These are phyloP conservation scores for Neonothopanus nambi DNA, from an alignment of 1,284 basidiomycete genomes.

Conservation along the genomic window DNA sequence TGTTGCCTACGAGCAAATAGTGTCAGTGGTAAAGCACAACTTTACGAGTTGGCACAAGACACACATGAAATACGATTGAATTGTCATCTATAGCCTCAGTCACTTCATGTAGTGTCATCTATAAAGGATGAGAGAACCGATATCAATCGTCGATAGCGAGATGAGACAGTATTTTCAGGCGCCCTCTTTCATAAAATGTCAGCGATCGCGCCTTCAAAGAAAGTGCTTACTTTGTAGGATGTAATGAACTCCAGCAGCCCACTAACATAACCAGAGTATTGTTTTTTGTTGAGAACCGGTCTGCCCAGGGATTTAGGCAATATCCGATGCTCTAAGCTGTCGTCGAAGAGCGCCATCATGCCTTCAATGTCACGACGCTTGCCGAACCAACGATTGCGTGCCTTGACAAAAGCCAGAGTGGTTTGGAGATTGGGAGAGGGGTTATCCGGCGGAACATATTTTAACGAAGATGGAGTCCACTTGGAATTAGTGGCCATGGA, in stretches of 20 bases:
- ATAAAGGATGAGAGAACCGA: neutral
- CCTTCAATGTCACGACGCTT: conserved; percentile 21
- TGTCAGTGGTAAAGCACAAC: neutral
- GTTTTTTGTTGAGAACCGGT: conserved; percentile 36
- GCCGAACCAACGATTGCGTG: conserved; percentile 26
- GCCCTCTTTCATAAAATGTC: neutral
- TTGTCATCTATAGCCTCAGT: conserved; percentile 34
- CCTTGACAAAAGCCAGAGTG: conserved; percentile 31
- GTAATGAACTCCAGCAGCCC: conserved; percentile 29
- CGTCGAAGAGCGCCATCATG: conserved; percentile 31
- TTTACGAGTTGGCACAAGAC: conserved; percentile 14
- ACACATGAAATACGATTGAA: conserved; percentile 34
- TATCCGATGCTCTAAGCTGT: conserved; percentile 34
- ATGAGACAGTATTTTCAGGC: neutral
- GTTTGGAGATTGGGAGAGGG: conserved; percentile 34
- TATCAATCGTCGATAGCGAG: neutral
- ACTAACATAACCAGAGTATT: conserved; percentile 33
- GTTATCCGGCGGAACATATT: conserved; percentile 23
- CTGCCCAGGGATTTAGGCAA: conserved; percentile 34
- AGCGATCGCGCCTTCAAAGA: neutral
- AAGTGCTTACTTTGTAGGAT: conserved; percentile 26
- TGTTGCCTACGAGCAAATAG: conserved; percentile 22
- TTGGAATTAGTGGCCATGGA: neutral
- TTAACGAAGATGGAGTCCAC: conserved; percentile 17
- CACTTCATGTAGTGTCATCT: conserved; percentile 35